phyloP scores from a whole-genome alignment of 2,329 filamentous ascomycete species.

The Amesomyces nigricolor region DNA sequence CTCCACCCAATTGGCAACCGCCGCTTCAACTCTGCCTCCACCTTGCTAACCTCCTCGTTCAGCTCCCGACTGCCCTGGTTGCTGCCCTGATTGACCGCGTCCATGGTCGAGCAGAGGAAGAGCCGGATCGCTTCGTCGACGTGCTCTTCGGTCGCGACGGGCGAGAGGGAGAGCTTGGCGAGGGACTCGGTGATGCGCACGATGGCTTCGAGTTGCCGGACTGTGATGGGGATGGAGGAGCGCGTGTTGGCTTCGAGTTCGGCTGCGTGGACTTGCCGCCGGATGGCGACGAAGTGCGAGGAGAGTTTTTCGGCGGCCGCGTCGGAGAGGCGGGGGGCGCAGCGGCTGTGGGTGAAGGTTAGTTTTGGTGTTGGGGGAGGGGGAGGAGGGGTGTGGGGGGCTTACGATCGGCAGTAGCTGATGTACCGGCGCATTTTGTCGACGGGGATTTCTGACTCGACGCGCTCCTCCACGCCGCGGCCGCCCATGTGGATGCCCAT shows the following conservation, averaged over 20 bases:
- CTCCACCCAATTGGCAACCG: conserved; percentile 93
- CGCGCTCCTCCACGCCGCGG: conserved; percentile 71
- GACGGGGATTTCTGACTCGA: conserved; percentile 82
- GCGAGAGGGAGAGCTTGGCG: conserved; percentile 81
- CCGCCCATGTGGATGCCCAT: conserved; percentile 96
- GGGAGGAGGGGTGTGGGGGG: conserved; percentile 20
- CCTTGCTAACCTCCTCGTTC: conserved; percentile 79
- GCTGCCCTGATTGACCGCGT: conserved; percentile 86
- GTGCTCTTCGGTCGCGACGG: conserved; percentile 81
- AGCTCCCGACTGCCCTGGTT: conserved; percentile 80
- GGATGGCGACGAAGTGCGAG: conserved; percentile 94
- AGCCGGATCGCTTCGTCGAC: conserved; percentile 96
- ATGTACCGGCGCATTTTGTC: conserved; percentile 98
- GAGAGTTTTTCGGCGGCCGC: conserved; percentile 94
- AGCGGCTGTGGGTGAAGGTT: conserved; percentile 55
- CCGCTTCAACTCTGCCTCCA: conserved; percentile 83
- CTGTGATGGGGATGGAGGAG: conserved; percentile 93
- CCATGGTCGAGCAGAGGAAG: conserved; percentile 96
- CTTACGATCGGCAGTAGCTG: conserved; percentile 91
- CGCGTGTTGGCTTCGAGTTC: conserved; percentile 86
- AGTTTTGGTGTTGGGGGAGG: not conserved
- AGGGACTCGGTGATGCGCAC: conserved; percentile 95
- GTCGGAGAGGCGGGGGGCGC: conserved; percentile 81
- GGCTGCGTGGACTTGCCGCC: conserved; percentile 84
- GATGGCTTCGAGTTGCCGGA: conserved; percentile 94